These are phyloP conservation scores for Aureobasidium melanogenum DNA, from an alignment of 2,329 filamentous ascomycete genomes.

Conservation along the genomic window DNA sequence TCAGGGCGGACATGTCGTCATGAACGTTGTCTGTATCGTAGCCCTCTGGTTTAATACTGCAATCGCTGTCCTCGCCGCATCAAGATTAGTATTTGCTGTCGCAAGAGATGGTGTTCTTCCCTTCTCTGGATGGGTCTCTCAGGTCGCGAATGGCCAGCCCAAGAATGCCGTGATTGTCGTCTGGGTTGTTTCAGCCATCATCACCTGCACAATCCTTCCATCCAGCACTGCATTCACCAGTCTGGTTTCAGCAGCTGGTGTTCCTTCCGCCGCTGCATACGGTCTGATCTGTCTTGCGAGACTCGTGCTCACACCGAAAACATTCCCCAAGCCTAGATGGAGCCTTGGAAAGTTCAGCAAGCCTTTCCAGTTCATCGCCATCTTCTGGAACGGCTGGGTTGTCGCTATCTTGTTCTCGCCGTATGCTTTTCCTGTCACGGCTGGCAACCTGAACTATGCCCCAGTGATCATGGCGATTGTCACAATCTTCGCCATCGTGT, in stretches of 20 bases:
- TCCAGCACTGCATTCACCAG: conserved; percentile 36
- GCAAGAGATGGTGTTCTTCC: conserved; percentile 53
- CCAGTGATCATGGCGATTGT: conserved; percentile 31
- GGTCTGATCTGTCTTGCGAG: conserved; percentile 35
- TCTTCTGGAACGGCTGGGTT: conserved; percentile 31
- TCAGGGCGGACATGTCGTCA: conserved; percentile 48
- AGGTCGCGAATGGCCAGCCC: conserved; percentile 48
- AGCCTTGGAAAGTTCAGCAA: conserved; percentile 28
- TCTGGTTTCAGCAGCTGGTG: conserved; percentile 31
- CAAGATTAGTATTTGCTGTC: conserved; percentile 54
- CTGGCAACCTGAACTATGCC: conserved; percentile 27
- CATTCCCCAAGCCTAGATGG: conserved; percentile 28
- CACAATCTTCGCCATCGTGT: conserved; percentile 29
- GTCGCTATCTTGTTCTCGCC: conserved; percentile 30
- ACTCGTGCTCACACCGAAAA: conserved; percentile 27
- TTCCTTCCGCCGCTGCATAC: conserved; percentile 34
- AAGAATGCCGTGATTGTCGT: conserved; percentile 53
- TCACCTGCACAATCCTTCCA: conserved; percentile 52
- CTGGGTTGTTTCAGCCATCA: conserved; percentile 44
- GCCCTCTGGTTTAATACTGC: conserved; percentile 47
- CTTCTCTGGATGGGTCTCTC: conserved; percentile 49
- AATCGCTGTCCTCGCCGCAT: conserved; percentile 50
- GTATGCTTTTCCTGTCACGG: conserved; percentile 28
- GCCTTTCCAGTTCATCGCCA: conserved; percentile 27
- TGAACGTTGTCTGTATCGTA: conserved; percentile 48